phyloP scores from a whole-genome alignment of 2,329 filamentous ascomycete species.

The Ophiostoma quercus region DNA sequence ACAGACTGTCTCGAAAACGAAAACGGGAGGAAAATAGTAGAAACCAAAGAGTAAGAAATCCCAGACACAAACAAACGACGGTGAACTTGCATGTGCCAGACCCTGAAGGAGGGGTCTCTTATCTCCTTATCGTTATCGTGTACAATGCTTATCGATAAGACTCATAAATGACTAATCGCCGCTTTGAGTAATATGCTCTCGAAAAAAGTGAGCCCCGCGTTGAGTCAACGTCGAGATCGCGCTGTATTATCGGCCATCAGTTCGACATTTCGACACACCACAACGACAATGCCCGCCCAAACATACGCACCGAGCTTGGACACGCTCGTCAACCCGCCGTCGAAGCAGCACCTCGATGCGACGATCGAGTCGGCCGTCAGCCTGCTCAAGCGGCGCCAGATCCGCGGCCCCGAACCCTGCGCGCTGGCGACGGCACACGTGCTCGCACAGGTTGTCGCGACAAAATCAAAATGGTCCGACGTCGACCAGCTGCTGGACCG shows the following conservation, averaged over 20 bases:
- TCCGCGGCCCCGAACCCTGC: conserved; percentile 79
- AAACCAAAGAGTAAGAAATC: not conserved
- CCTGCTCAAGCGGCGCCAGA: conserved; percentile 84
- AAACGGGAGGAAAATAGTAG: not conserved
- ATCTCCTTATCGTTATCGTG: not conserved
- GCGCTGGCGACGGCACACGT: conserved; percentile 88
- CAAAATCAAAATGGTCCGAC: conserved; percentile 68
- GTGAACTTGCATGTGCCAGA: not conserved
- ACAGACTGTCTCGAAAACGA: not conserved
- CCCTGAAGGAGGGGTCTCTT: conserved; percentile 17
- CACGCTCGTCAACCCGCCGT: conserved; percentile 64
- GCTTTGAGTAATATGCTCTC: conserved; percentile 1
- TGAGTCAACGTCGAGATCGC: not conserved
- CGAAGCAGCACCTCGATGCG: conserved; percentile 57
- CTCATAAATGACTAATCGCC: conserved; percentile 5
- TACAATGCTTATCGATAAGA: conserved; percentile 3
- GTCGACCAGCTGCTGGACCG: conserved; percentile 73
- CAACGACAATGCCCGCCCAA: conserved; percentile 49
- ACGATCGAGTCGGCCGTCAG: conserved; percentile 74
- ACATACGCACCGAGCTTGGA: conserved; percentile 67
- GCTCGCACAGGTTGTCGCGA: conserved; percentile 75
- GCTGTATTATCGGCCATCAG: too few species aligned
- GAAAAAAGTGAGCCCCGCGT: not conserved
- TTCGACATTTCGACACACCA: not conserved
- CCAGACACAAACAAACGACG: not conserved